Evolutionary conservation across 2,329 filamentous ascomycete species (phyloP), one percentile per base, ranked within the genome.

Genomic region (Corynespora cassiicola): DNA sequence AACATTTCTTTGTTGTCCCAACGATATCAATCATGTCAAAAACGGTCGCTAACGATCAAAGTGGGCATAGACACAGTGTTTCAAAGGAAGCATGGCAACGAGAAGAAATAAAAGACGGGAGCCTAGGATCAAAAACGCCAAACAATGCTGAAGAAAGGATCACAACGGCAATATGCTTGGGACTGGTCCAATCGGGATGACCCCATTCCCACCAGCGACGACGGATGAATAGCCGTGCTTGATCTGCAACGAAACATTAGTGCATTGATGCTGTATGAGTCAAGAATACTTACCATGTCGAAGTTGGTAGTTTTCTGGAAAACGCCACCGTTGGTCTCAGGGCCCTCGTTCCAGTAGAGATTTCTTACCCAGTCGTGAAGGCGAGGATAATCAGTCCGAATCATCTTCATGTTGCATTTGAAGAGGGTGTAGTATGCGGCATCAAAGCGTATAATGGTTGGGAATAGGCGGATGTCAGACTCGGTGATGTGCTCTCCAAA

Each of bases 351-450:
- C 91, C 91, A 96, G 74, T 96, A 96, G 48, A 95, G 73, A 54
- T 83, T 78, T 42, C 88, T 79, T 71, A 95, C 70, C 90, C 90
- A 96, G 38, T 71, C 75, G 73, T 96, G 88, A 42, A 95, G 73
- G 27, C 76, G 76, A 18, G 91, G 90, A 65, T 94, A 96, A 7
- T 90, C 90, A 7, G 81, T 84, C 28, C 90, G 80, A 59, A 95
- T 90, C 71, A 95, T 89, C 22, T 85, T 81, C 47, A 95, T 72
- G 72, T 95, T 95, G 73, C 87, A 92, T 67, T 84, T 85, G 72
- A 85, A 85, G 54, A 84, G 67, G 47, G 74, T 65, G 7, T 76
- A 74, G 47, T 78, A 78, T 7, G 73, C 75, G 3, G 68, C 53
- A 44, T 78, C 75, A 61, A 85, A 86, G 12, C 67, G 81, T 14